Conservation (phyloP, 2,329 filamentous ascomycete genomes). For the Pseudogymnoascus sp. region DNA sequence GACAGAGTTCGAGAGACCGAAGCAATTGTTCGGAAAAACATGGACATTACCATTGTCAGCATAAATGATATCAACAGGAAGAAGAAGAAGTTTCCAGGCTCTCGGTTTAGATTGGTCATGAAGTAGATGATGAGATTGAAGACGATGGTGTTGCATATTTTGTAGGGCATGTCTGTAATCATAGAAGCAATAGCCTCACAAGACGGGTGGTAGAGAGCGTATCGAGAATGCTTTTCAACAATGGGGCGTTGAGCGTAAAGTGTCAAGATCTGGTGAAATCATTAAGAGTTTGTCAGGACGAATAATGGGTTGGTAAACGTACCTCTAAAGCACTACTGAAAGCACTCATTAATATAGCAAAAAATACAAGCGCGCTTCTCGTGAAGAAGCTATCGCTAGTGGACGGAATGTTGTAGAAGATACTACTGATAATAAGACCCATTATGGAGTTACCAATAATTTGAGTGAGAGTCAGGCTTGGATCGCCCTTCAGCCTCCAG, state of each 20-base stretch:
- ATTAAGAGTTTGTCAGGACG: not conserved
- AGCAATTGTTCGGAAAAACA: conserved; percentile 47
- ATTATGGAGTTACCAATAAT: conserved; percentile 34
- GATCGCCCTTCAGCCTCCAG: conserved; percentile 61
- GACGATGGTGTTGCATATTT: conserved; percentile 40
- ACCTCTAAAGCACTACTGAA: conserved; percentile 49
- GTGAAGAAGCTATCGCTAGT: conserved; percentile 49
- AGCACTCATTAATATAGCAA: conserved; percentile 55
- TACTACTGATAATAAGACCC: conserved; percentile 50
- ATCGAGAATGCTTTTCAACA: conserved; percentile 77
- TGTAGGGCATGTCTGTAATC: conserved; percentile 75
- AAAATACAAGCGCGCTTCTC: conserved; percentile 54
- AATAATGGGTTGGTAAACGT: conserved; percentile 43
- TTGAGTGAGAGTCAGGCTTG: conserved; percentile 58
- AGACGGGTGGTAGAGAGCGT: conserved; percentile 81
- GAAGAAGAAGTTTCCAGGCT: conserved; percentile 50
- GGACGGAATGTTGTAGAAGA: conserved; percentile 50
- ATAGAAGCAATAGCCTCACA: conserved; percentile 78
- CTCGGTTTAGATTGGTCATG: conserved; percentile 47
- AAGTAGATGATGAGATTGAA: conserved; percentile 56
- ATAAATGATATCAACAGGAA: conserved; percentile 47
- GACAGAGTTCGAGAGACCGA: conserved; percentile 49
- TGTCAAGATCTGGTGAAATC: conserved; percentile 59
- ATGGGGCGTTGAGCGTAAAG: conserved; percentile 76
- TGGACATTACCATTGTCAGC: conserved; percentile 48